Base-by-base conservation (phyloP, 176 grass and related monocot species). In the Hordeum vulgare region DNA sequence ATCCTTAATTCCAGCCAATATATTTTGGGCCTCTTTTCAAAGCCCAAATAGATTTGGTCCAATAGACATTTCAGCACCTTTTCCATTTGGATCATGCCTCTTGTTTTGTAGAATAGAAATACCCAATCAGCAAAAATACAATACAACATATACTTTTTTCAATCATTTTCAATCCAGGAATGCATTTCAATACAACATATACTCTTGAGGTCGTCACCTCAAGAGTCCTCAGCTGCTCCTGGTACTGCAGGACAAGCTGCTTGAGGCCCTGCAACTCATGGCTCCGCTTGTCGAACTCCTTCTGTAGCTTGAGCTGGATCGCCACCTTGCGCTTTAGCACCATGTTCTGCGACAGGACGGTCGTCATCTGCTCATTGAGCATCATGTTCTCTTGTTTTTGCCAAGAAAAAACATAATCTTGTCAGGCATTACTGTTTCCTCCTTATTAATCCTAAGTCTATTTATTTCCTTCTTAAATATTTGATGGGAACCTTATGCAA, bases 231-330 rank as follows among this genome's bases (percentile, higher is more conserved):
- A 97, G 60, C 72, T 94, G 92, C 73, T 94, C 95, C 76, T 97
- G 92, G 65, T 90, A 94, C 74, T 97, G 92, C 61, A 94, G 40
- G 59, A 94, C 83, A 11, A 97, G 81, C 72, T 94, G 95, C 73
- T 94, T 97, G 88, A 94, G 71, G 41, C 84, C 89, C 11, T 88
- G 81, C 81, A 92, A 59, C 82, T 97, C 95, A 53, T 94, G 84
- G 51, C 59, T 85, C 68, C 59, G 83, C 56, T 88, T 82, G 4
- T 90, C 92, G 9, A 74, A 91, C 78, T 92, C 89, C 84, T 89
- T 97, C 74, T 94, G 95, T 34, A 90, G 80, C 68, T 97, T 90
- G 31, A 94, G 95, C 34, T 97, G 95, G 80, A 97, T 94, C 20
- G 90, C 81, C 25, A 97, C 95, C 0, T 92, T 92, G 20, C 88